phyloP scores from a whole-genome alignment of 495 filamentous ascomycete species.

The Xylaria grammica region DNA sequence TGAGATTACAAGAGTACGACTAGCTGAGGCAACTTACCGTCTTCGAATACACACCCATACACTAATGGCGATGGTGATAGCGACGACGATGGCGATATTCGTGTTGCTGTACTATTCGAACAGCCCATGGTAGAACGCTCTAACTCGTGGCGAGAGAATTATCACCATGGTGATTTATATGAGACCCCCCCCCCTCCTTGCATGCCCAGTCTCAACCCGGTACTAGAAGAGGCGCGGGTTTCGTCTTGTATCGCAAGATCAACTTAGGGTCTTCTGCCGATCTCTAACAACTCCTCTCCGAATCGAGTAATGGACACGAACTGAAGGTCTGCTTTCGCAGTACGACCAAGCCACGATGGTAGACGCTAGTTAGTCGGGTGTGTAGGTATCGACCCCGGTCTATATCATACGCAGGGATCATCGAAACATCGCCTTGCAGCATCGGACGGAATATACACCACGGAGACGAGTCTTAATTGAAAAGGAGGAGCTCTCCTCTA shows the following conservation, averaged over 20 bases:
- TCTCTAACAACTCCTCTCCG: conserved; percentile 14
- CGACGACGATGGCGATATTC: background rate
- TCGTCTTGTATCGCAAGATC: background rate
- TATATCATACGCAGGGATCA: background rate
- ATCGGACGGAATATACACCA: background rate
- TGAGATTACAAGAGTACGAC: too few species aligned
- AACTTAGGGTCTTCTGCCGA: background rate
- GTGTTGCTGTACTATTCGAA: background rate
- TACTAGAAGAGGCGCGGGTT: background rate
- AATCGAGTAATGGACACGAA: background rate
- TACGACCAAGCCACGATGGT: background rate
- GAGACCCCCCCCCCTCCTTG: background rate
- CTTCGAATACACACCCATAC: background rate
- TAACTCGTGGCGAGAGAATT: background rate
- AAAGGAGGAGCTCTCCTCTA: background rate
- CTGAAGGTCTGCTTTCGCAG: background rate
- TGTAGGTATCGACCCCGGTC: background rate
- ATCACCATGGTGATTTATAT: background rate
- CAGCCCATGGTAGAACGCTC: background rate
- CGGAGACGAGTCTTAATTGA: background rate
- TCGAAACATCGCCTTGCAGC: background rate
- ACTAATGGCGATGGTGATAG: too few species aligned
- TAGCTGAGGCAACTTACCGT: too few species aligned
- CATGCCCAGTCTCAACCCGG: background rate
- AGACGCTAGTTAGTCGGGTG: background rate